Base-by-base conservation (phyloP, 1,284 basidiomycete species). In the Pseudozyma pruni region DNA sequence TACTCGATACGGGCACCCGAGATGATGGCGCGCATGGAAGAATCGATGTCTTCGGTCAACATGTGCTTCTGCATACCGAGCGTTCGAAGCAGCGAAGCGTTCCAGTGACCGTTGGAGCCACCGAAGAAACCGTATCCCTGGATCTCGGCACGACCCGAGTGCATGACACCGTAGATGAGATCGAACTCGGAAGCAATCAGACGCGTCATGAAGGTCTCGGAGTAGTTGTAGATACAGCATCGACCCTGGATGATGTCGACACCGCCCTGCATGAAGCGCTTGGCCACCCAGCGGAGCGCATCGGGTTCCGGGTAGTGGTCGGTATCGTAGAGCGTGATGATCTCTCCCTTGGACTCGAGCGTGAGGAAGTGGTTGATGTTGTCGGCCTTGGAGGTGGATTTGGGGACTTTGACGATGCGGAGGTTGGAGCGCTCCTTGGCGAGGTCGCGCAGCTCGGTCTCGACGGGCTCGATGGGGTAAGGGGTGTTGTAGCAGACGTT, bases 61-160 rank as follows among this genome's bases (percentile, higher is more conserved):
- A 78, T 78, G 35, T 73, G 59, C 42, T 69, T 71, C 27, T 78
- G 62, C 69, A 79, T 73, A 2, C 66, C 71, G 1, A 79, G 59
- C 7, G 75, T 64, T 9, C 55, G 55, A 11, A 79, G 66, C 13
- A 79, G 62, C 23, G 72, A 75, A 6, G 74, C 68, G 52, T 78
- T 79, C 78, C 78, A 79, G 52, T 75, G 70, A 16, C 78, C 78
- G 60, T 79, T 78, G 39, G 64, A 67, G 9, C 77, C 77, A 45
- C 77, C 77, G 43, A 79, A 78, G 62, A 78, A 64, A 17, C 75
- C 75, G 37, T 74, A 75, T 2, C 68, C 64, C 50, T 76, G 74
- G 14, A 72, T 37, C 37, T 74, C 69, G 27, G 77, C 77, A 43
- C 75, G 66, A 39, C 77, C 75, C 10, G 55, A 58, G 61, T 79